Conservation (phyloP, 164 flowering plant species). For the Akebia trifoliata region DNA sequence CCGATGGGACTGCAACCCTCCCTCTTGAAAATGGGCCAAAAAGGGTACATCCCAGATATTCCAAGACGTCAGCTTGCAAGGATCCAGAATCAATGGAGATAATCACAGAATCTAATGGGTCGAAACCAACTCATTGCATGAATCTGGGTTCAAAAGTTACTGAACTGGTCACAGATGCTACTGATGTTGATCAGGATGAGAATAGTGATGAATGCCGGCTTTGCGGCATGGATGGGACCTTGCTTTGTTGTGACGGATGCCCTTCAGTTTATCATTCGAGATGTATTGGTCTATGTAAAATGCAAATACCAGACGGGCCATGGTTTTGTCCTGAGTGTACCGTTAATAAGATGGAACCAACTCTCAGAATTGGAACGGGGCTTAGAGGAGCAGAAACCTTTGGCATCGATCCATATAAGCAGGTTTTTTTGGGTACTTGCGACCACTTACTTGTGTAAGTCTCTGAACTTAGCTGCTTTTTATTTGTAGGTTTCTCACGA, state of each 20-base stretch:
- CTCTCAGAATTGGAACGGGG: slow-evolving; percentile 40
- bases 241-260: slow-evolving; percentile 98
- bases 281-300: slow-evolving; percentile 78
- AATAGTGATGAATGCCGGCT: slow-evolving; percentile 92
- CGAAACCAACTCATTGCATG: slow-evolving; percentile 15
- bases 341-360: slow-evolving; percentile 42
- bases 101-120: slow-evolving; percentile 25
- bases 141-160: slow-evolving; percentile 22
- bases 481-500: too few relatives aligned
- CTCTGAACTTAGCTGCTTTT: too few relatives aligned
- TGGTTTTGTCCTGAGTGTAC: slow-evolving; percentile 97
- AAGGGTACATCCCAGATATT: slow-evolving; percentile 66
- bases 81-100: slow-evolving; percentile 37
- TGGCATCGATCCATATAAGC: slow-evolving; percentile 71
- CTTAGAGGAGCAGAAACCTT: slow-evolving; percentile 73
- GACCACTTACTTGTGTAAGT: slow-evolving; percentile 92
- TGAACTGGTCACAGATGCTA: slow-evolving; percentile 21
- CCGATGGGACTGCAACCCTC: slow-evolving; percentile 31
- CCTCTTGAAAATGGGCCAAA: slow-evolving; percentile 42
- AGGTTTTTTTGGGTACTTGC: slow-evolving; percentile 78
- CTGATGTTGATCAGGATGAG: slow-evolving; percentile 49
- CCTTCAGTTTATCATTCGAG: slow-evolving; percentile 94
- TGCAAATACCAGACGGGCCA: slow-evolving; percentile 63
- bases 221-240: slow-evolving; percentile 96
- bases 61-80: slow-evolving; percentile 67